phyloP scores from a whole-genome alignment of 129 eudicot species.

The Cynara cardunculus region DNA sequence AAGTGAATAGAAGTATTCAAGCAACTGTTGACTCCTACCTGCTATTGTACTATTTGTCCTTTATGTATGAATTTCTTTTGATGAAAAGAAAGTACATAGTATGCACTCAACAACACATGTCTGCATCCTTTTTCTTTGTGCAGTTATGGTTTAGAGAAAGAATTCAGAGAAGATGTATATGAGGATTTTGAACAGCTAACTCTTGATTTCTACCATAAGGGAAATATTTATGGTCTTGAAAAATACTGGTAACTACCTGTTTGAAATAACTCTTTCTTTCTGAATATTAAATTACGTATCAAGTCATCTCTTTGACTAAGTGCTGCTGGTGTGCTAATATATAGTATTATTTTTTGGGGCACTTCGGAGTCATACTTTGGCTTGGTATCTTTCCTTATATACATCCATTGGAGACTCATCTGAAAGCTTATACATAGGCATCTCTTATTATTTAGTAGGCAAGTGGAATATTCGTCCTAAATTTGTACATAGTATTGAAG shows the following conservation, averaged over 20 bases:
- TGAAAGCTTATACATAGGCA: neutral
- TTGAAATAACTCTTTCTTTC: neutral
- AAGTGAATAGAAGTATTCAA: neutral
- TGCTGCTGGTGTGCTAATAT: neutral
- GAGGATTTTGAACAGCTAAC: slow-evolving; percentile 77
- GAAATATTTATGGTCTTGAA: slow-evolving; percentile 91
- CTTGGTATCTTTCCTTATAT: neutral
- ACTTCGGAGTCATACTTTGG: neutral
- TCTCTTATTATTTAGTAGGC: neutral
- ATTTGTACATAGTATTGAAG: neutral
- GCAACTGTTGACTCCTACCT: neutral
- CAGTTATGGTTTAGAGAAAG: slow-evolving; percentile 96
- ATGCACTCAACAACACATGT: neutral
- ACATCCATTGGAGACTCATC: neutral
- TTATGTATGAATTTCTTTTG: neutral
- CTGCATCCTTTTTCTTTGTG: slow-evolving; percentile 10
- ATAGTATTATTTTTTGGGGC: neutral
- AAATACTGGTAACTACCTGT: slow-evolving; percentile 64
- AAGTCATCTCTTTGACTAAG: neutral
- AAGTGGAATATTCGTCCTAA: neutral
- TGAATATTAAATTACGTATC: neutral
- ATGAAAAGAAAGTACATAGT: neutral
- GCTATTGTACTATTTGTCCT: neutral
- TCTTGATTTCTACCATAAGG: slow-evolving; percentile 72
- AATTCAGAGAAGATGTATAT: slow-evolving; percentile 69